phyloP scores from a whole-genome alignment of 306 rosid genomes.

The Prunus fruticosa region DNA sequence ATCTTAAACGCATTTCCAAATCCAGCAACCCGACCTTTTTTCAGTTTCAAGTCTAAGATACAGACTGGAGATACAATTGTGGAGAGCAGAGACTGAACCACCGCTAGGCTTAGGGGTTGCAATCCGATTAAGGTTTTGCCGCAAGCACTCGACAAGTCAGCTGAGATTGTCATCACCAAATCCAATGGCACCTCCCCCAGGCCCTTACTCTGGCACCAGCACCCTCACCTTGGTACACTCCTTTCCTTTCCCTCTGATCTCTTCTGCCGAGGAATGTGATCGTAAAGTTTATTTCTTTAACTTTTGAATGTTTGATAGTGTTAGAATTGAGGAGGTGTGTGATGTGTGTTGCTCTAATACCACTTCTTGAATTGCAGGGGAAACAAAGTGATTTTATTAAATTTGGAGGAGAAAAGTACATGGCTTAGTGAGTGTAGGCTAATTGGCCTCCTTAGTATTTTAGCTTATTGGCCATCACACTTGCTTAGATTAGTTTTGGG shows the following conservation, averaged over 20 bases:
- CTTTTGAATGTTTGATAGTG: conserved; percentile 5
- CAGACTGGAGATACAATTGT: no score
- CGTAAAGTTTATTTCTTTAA: no score
- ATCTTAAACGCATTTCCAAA: not conserved
- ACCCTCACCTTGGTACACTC: conserved; percentile 38
- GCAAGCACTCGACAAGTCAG: not conserved
- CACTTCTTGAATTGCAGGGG: no score
- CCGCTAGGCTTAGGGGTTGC: conserved; percentile 12
- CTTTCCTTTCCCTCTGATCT: not conserved
- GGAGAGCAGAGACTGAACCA: not conserved
- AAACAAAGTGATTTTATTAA: no score
- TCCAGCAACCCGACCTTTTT: not conserved
- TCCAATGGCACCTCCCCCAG: conserved; percentile 41
- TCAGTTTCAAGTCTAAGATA: not conserved
- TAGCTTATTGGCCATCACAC: no score
- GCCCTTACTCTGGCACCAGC: conserved; percentile 51
- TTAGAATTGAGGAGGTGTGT: no score
- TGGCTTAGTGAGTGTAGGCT: no score
- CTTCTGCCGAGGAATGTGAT: not conserved
- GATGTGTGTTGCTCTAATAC: no score
- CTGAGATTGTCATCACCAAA: conserved; percentile 2
- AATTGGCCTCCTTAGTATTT: no score
- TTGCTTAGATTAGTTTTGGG: no score
- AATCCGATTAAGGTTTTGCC: conserved; percentile 1
- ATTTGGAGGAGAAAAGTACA: no score